A percentile compares a stretch with the other conserved stretches of the same genome.
Evolutionary conservation across 148 eudicot genomes (phyloP).

Genomic region (Nepenthes mirabilis): DNA sequence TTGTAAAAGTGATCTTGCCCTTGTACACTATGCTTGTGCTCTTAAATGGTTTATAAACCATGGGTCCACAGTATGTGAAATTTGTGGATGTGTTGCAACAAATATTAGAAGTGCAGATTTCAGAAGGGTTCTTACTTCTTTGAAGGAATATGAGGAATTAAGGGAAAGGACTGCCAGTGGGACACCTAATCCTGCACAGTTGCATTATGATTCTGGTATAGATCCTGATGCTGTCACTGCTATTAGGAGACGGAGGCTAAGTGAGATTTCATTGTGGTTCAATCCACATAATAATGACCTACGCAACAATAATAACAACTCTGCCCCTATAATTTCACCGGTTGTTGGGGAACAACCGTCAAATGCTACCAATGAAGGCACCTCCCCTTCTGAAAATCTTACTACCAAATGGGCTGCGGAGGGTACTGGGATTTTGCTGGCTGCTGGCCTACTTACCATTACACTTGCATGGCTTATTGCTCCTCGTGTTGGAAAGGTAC

Average conservation of each 20-base stretch:
- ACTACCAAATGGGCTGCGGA: conserved; percentile 91
- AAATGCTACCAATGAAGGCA: conserved; percentile 29
- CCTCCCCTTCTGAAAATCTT: conserved; percentile 36
- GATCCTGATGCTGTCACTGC: conserved; percentile 96
- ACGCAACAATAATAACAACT: conserved; percentile 19
- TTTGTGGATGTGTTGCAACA: conserved; percentile 59
- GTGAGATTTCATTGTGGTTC: conserved; percentile 85
- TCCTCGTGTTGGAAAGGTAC: conserved; percentile 91
- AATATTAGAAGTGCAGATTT: conserved; percentile 50
- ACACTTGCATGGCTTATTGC: conserved; percentile 89
- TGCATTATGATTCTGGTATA: conserved; percentile 38
- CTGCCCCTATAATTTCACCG: conserved; percentile 24
- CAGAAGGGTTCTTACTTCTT: conserved; percentile 50
- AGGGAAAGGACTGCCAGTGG: conserved; percentile 73
- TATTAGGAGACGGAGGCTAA: conserved; percentile 70
- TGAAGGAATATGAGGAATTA: conserved; percentile 72
- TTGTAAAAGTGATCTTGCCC: conserved; percentile 79
- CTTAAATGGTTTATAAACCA: conserved; percentile 91
- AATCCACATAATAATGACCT: conserved; percentile 26
- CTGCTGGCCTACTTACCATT: conserved; percentile 83
- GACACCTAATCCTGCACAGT: conserved; percentile 34
- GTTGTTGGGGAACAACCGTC: conserved; percentile 45
- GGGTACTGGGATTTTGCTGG: conserved; percentile 77
- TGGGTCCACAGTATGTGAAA: conserved; percentile 80
- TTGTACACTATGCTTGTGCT: conserved; percentile 89